phyloP scores from a whole-genome alignment of 306 rosid species.

The Prunus kanzakura region DNA sequence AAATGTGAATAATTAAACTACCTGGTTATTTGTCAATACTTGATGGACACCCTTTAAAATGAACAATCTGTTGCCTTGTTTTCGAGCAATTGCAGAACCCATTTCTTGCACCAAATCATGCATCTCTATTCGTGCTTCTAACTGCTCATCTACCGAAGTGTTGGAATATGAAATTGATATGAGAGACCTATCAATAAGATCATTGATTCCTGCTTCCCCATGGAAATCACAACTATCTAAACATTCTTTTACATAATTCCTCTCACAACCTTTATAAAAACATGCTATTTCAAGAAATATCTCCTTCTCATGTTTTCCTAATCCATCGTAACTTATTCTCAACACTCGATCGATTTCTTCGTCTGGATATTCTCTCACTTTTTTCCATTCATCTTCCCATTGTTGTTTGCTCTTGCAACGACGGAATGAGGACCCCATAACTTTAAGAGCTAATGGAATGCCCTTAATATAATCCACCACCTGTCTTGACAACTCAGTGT shows the following conservation, averaged over 20 bases:
- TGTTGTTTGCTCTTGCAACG: background rate
- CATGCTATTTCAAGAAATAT: constrained; percentile 28
- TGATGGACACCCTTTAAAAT: background rate
- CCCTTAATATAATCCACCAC: background rate
- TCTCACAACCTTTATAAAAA: constrained; percentile 27
- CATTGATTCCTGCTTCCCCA: constrained; percentile 24
- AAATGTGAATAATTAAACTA: background rate
- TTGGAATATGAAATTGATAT: background rate
- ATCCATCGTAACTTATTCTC: background rate
- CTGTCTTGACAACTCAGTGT: background rate
- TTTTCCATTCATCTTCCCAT: background rate
- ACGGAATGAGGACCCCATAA: background rate
- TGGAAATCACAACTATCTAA: background rate
- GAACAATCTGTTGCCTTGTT: background rate
- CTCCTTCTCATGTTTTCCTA: background rate
- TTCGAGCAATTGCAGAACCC: too few relatives aligned
- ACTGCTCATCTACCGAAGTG: too few relatives aligned
- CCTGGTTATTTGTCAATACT: constrained; percentile 5
- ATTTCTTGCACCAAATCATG: too few relatives aligned
- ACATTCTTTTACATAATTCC: background rate
- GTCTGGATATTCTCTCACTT: background rate
- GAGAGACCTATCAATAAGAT: constrained; percentile 36
- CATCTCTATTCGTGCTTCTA: too few relatives aligned
- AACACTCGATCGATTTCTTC: background rate
- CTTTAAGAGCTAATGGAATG: constrained; percentile 8